phyloP scores from a whole-genome alignment of 495 filamentous ascomycete genomes.

The Letharia columbiana region DNA sequence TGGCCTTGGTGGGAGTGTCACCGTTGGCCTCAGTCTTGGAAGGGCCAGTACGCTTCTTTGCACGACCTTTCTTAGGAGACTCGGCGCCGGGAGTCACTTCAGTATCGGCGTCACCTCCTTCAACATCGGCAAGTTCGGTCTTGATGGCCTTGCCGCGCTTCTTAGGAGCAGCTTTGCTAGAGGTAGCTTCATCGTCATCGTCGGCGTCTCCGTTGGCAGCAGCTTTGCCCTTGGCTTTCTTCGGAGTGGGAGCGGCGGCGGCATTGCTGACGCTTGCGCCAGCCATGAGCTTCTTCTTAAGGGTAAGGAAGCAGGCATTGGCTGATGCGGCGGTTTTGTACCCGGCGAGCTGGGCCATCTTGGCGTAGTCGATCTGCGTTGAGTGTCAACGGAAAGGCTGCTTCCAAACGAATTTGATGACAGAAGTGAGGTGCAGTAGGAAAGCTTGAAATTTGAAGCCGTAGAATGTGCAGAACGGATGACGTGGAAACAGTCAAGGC shows the following conservation, averaged over 20 bases:
- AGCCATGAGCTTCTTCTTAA: constrained; percentile 27
- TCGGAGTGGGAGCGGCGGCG: background rate
- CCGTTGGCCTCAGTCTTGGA: background rate
- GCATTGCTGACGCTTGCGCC: background rate
- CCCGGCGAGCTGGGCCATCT: constrained; percentile 29
- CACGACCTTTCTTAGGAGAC: constrained; percentile 10
- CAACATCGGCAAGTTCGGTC: background rate
- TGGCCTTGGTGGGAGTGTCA: background rate
- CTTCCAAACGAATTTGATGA: background rate
- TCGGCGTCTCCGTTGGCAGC: background rate
- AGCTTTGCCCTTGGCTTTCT: constrained; percentile 7
- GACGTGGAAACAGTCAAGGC: background rate
- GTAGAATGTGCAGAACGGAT: background rate
- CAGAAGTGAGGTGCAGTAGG: background rate
- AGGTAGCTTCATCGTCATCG: background rate
- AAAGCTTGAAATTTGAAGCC: background rate
- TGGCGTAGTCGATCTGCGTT: constrained; percentile 34
- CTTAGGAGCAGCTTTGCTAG: constrained; percentile 8
- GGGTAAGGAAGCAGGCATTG: constrained; percentile 24
- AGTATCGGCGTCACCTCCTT: constrained; percentile 5
- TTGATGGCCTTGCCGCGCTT: constrained; percentile 12
- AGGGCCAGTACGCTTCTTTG: background rate
- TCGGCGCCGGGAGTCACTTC: constrained; percentile 3
- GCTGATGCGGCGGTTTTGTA: constrained; percentile 35
- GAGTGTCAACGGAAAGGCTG: background rate